Conservation (phyloP, 257 asterid genomes). For the Solanum bulbocastanum region DNA sequence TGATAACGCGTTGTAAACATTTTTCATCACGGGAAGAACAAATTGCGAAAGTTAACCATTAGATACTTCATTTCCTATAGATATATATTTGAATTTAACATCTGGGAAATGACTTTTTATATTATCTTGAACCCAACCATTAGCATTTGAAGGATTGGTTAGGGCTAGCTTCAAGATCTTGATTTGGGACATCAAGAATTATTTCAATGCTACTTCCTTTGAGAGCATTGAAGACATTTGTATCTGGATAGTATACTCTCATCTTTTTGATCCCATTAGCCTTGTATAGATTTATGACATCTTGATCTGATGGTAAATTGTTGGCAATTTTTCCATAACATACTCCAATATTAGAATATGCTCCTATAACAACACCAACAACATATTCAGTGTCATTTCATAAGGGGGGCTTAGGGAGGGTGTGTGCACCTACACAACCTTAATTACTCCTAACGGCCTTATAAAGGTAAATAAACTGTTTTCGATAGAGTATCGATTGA, state of each 20-base stretch:
- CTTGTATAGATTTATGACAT: constrained; percentile 4
- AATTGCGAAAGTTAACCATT: neutral
- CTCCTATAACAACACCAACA: constrained; percentile 4
- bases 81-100: constrained; percentile 23
- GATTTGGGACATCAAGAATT: constrained; percentile 29
- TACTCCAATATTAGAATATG: constrained; percentile 25
- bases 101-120: constrained; percentile 9
- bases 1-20: constrained; percentile 13
- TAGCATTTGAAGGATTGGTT: constrained; percentile 17
- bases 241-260: constrained; percentile 33
- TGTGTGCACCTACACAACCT: too few relatives aligned
- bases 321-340: constrained; percentile 26
- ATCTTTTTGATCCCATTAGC: constrained; percentile 12
- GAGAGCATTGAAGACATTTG: constrained; percentile 21
- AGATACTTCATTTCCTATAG: constrained; percentile 32
- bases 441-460: too few relatives aligned
- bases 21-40: constrained; percentile 22
- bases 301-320: constrained; percentile 16
- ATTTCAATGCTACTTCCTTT: constrained; percentile 23
- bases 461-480: too few relatives aligned
- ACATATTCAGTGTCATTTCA: neutral
- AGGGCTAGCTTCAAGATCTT: constrained; percentile 15
- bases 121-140: constrained; percentile 21
- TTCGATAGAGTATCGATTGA: too few relatives aligned
- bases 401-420: neutral